A percentile compares a stretch with the other conserved stretches of the same genome.
Evolutionary conservation across 805 yeast species (phyloP).

Genomic region (Barnettozyma wickerhamii): DNA sequence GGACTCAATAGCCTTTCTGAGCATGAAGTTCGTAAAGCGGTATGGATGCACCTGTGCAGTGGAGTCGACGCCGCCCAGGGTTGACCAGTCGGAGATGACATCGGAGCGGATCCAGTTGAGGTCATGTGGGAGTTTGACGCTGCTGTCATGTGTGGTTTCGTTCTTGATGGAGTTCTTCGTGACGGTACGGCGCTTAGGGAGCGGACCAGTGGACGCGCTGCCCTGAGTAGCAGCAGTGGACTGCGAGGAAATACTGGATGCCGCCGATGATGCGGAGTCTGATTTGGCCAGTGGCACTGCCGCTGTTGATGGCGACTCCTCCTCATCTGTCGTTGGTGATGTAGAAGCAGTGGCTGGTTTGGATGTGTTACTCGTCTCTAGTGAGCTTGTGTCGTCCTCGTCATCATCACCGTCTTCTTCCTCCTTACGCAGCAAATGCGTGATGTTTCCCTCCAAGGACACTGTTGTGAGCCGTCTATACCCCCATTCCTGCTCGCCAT

Average conservation of each 20-base stretch:
- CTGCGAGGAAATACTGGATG: neutral
- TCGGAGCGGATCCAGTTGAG: slow-evolving; percentile 73
- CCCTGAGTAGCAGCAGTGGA: neutral
- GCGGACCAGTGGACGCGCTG: slow-evolving; percentile 16
- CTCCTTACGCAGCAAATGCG: slow-evolving; percentile 22
- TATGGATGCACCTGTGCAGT: slow-evolving; percentile 98
- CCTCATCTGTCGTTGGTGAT: slow-evolving; percentile 10
- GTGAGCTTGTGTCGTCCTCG: slow-evolving; percentile 23
- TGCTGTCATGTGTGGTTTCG: slow-evolving; percentile 15
- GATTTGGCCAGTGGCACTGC: slow-evolving; percentile 11
- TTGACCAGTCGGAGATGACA: slow-evolving; percentile 67
- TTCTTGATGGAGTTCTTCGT: slow-evolving; percentile 30
- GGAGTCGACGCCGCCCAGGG: slow-evolving; percentile 76
- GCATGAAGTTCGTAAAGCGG: slow-evolving; percentile 80
- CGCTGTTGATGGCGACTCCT: neutral
- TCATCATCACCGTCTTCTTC: slow-evolving; percentile 16
- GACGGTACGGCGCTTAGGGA: slow-evolving; percentile 33
- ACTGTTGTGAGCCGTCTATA: slow-evolving; percentile 85
- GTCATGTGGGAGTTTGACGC: slow-evolving; percentile 47
- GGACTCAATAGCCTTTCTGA: slow-evolving; percentile 73
- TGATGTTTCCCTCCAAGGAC: slow-evolving; percentile 78
- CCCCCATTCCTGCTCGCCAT: slow-evolving; percentile 91
- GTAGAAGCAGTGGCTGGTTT: slow-evolving; percentile 4
- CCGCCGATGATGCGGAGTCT: slow-evolving; percentile 5
- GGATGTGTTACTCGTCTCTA: slow-evolving; percentile 20